Percentiles rank a stretch among this genome's conserved stretches.
Conservation (phyloP, 2,329 filamentous ascomycete genomes). For the Coniochaeta sp. region DNA sequence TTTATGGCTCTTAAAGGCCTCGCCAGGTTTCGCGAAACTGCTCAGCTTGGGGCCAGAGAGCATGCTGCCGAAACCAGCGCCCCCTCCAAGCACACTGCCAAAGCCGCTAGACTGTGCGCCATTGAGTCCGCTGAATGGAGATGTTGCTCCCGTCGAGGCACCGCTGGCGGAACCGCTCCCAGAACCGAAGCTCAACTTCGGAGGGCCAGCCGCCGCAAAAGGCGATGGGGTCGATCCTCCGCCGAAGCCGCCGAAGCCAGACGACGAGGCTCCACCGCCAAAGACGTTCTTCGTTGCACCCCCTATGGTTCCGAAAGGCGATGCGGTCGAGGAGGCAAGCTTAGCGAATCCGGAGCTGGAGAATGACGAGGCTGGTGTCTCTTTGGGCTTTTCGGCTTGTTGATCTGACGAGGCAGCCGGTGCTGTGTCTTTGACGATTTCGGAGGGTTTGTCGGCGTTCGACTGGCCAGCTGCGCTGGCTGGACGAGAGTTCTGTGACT, state of each 20-base stretch:
- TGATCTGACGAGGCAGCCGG: constrained; percentile 11
- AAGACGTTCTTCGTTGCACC: constrained; percentile 40
- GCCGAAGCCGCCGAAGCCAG: constrained; percentile 1
- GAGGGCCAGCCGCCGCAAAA: constrained; percentile 25
- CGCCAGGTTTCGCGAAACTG: constrained; percentile 63
- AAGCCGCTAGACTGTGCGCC: constrained; percentile 22
- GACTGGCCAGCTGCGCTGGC: constrained; percentile 12
- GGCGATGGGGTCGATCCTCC: constrained; percentile 16
- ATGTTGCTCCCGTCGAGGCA: constrained; percentile 23
- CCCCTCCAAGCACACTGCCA: constrained; percentile 26
- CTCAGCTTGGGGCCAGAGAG: constrained; percentile 42
- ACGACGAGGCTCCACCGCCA: constrained; percentile 20
- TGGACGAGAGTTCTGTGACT: constrained; percentile 11
- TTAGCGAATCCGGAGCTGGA: constrained; percentile 62
- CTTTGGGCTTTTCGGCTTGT: constrained; percentile 16
- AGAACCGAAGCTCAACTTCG: constrained; percentile 41
- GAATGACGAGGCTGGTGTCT: constrained; percentile 55
- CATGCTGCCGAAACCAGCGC: constrained; percentile 37
- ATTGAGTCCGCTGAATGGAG: constrained; percentile 40
- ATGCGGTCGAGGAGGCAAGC: constrained; percentile 52
- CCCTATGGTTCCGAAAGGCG: constrained; percentile 56
- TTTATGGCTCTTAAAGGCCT: constrained; percentile 48
- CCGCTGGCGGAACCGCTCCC: constrained; percentile 23
- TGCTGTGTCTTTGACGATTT: constrained; percentile 6
- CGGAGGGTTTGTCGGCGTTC: constrained; percentile 9